Base-by-base conservation (phyloP, 73 alveolate species). In the Symbiodinium natans region DNA sequence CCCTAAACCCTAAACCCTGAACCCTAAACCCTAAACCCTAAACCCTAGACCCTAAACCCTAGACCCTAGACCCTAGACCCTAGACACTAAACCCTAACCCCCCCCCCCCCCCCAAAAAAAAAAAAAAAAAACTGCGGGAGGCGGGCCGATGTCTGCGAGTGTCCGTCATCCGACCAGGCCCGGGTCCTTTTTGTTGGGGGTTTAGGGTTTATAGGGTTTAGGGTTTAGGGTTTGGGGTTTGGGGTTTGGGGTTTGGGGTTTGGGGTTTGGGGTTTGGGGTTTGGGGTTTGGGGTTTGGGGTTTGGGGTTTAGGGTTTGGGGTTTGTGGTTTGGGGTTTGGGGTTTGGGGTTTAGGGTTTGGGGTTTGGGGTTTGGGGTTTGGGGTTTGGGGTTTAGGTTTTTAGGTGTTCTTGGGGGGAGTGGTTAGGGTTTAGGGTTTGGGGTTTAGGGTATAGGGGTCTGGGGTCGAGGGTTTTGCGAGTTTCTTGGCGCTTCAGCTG, bases 91-190 rank as follows among this genome's bases (percentile, higher is more conserved):
- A 59, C 77, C 77, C 38, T 17, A 27, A 63, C 17, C 17, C 77
- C 38, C 36, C 1, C 7, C 3, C 34, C 31, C 77, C 25, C 77
- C 68, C 68, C n/a, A 11, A 52, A 52, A 52, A 27, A 17, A 3
- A 27, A 52, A n/a, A n/a, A n/a, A n/a, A n/a, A 27, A 7, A 52
- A 52, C n/a, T 27, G 6, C 2, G 77, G 34, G 34, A 7, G 15
- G 36, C 77, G 36, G 29, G 31, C 77, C 31, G 77, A 63, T 31
- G 77, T 63, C 77, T 63, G 77, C 77, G 77, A 63, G 34, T 63
- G 77, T 27, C 77, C 77, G 77, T 63, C 77, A 27, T 63, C 77
- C 34, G 77, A 63, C 77, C 77, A 63, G 77, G 77, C 31, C 15
- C 77, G 31, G 77, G 77, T 63, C 77, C 77, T 63, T 27, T 21